Evolutionary conservation across 1,139 yeast species (phyloP), one percentile per base, ranked within the genome.

Genomic region (Taphrina populina): DNA sequence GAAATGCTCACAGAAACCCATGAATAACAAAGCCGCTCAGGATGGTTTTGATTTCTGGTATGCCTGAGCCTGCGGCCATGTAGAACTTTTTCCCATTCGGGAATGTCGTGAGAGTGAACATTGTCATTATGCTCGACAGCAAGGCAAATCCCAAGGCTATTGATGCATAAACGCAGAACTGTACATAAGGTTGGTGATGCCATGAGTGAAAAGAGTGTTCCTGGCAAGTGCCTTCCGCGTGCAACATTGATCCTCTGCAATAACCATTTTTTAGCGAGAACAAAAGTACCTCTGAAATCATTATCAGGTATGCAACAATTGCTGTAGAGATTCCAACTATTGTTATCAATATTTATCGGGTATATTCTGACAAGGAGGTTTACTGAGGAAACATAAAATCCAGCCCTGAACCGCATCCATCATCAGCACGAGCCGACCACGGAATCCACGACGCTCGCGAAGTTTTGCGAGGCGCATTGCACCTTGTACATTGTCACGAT

Each of bases 251-350:
- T 13, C 17, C 23, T 6, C 52, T 35, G 2, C 84, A 80, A 64
- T 77, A 78, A 8, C 84, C 84, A 56, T 74, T 72, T 61, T 79
- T 77, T 62, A 78, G 68, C 52, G 81, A 83, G 32, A 78, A 80
- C 52, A 81, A 65, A 15, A 76, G 65, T 24, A 75, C 71, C 64
- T 81, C 84, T 27, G 74, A 66, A 57, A 72, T 71, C 63, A 79
- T 83, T 36, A 81, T 78, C n/a, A 65, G 60, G 64, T 68, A 80
- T 1, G 83, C 84, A 33, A 81, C 68, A 19, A 76, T 55, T 0
- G 84, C 74, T 60, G 80, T 79, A 2, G 67, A 63, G 52, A 78
- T 71, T 2, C 80, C 80, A 21, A 49, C 41, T 15, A 37, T 29
- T n/a, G n/a, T n/a, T n/a, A n/a, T n/a, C n/a, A n/a, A 29, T 13